phyloP scores from a whole-genome alignment of 805 yeast genomes.

The Saturnispora galanensis region DNA sequence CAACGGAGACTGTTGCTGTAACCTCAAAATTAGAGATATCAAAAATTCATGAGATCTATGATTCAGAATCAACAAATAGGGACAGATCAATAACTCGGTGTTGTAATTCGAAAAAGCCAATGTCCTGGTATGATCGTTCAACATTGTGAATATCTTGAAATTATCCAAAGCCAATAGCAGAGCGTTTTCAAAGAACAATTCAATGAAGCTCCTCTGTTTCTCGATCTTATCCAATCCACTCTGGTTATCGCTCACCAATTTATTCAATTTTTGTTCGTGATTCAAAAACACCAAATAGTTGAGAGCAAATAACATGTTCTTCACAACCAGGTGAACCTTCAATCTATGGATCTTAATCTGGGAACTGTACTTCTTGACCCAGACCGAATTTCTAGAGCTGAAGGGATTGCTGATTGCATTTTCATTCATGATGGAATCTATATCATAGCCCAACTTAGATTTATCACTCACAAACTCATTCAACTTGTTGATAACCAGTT shows the following conservation, averaged over 20 bases:
- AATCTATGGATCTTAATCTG: conserved; percentile 23
- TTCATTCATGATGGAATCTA: conserved; percentile 17
- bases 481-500: conserved; percentile 21
- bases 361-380: conserved; percentile 16
- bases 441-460: conserved; percentile 21
- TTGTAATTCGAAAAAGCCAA: conserved; percentile 27
- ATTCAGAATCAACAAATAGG: conserved; percentile 41
- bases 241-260: conserved; percentile 23
- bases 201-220: conserved; percentile 24
- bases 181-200: conserved; percentile 28
- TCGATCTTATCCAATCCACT: conserved; percentile 24
- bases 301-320: conserved; percentile 40
- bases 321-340: conserved; percentile 27
- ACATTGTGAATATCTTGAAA: conserved; percentile 27
- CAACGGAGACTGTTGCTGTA: conserved; percentile 29
- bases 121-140: conserved; percentile 21
- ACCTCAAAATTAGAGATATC: conserved; percentile 44
- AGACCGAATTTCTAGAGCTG: conserved; percentile 12
- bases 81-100: conserved; percentile 39
- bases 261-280: conserved; percentile 29
- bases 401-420: conserved; percentile 13
- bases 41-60: conserved; percentile 49
- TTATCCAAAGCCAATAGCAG: conserved; percentile 29
- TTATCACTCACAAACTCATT: conserved; percentile 24
- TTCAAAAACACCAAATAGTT: conserved; percentile 37